Conservation (phyloP, 1,284 basidiomycete genomes). For the Puccinia coronata region DNA sequence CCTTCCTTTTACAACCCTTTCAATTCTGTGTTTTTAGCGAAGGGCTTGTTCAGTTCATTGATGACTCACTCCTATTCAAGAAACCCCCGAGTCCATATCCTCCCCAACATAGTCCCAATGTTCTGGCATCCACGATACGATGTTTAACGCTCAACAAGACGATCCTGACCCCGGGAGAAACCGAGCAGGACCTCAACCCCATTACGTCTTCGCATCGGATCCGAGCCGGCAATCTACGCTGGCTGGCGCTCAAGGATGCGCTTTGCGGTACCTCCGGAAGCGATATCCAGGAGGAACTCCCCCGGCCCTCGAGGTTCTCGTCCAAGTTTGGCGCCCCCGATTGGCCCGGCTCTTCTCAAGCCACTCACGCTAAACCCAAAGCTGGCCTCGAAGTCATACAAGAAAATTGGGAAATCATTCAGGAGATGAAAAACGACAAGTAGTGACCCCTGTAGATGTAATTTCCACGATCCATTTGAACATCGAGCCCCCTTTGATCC, state of each 20-base stretch:
- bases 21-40: conserved; percentile 13
- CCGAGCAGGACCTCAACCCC: conserved; percentile 42
- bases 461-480: not conserved
- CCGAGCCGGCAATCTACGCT: conserved; percentile 24
- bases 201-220: conserved; percentile 7
- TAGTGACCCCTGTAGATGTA: not conserved
- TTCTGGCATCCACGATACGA: conserved; percentile 19
- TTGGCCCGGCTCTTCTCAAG: not conserved
- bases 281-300: not conserved
- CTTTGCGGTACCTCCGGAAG: conserved; percentile 31
- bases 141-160: conserved; percentile 27
- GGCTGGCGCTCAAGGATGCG: conserved; percentile 35
- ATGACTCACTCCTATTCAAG: conserved; percentile 44
- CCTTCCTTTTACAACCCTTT: not conserved
- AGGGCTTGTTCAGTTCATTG: conserved; percentile 41
- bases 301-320: not conserved
- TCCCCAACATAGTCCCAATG: not conserved
- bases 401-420: conserved; percentile 35
- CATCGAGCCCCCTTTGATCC: not conserved
- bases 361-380: conserved; percentile 21
- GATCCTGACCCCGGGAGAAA: conserved; percentile 28
- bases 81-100: conserved; percentile 33
- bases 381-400: conserved; percentile 36
- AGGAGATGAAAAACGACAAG: not conserved
- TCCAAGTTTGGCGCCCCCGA: conserved; percentile 22